A percentile compares a stretch with the other conserved stretches of the same genome.
These are phyloP conservation scores for Cicer cuneatum DNA, from an alignment of 306 rosid genomes.

Conservation along the genomic window DNA sequence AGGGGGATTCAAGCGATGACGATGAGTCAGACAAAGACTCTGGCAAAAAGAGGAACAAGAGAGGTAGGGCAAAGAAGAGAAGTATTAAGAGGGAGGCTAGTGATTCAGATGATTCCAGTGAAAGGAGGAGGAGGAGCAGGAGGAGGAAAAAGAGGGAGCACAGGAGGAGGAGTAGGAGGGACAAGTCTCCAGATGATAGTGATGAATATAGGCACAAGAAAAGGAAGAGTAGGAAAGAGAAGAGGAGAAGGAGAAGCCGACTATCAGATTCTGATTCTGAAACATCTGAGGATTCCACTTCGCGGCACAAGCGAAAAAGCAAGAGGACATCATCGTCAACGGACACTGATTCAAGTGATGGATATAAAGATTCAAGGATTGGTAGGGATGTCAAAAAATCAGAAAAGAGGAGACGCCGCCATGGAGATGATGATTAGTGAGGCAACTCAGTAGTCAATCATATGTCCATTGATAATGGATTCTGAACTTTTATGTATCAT, in stretches of 20 bases:
- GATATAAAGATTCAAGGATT: conserved; percentile 56
- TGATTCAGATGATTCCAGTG: conserved; percentile 70
- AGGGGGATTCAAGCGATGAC: conserved; percentile 47
- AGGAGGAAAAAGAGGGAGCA: conserved; percentile 62
- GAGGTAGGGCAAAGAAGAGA: conserved; percentile 88
- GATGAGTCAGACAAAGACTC: conserved; percentile 60
- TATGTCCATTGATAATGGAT: neutral
- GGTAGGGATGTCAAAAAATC: conserved; percentile 68
- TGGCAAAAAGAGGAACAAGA: conserved; percentile 63
- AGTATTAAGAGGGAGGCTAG: conserved; percentile 61
- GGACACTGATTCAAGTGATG: conserved; percentile 54
- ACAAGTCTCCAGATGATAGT: conserved; percentile 46
- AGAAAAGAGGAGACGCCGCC: conserved; percentile 65
- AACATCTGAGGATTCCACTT: conserved; percentile 62
- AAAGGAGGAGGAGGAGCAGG: conserved; percentile 49
- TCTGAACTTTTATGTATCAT: conserved; percentile 5
- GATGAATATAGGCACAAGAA: conserved; percentile 41
- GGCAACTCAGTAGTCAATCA: conserved; percentile 23
- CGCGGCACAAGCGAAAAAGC: conserved; percentile 60
- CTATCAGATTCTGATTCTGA: conserved; percentile 68
- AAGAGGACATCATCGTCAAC: conserved; percentile 58
- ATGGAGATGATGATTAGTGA: conserved; percentile 52
- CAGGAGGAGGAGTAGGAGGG: conserved; percentile 57
- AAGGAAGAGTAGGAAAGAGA: conserved; percentile 63
- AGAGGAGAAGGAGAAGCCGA: conserved; percentile 70